Conservation (phyloP, 805 yeast species). For the Peterozyma xylosa region DNA sequence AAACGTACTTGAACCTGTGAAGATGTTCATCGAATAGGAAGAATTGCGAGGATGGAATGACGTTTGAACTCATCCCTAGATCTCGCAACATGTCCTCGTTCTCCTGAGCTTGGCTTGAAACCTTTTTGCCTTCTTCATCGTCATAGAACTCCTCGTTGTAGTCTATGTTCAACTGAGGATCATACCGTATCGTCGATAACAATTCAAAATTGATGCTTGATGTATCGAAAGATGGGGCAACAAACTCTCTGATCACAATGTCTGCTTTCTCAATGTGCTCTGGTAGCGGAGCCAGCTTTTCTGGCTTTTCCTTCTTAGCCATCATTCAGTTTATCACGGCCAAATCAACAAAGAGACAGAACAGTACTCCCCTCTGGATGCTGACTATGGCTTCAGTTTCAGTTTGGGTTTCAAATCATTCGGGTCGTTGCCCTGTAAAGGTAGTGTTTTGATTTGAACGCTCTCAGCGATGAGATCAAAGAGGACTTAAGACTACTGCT, state of each 20-base stretch:
- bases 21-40: conserved; percentile 60
- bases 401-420: no score
- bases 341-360: background rate
- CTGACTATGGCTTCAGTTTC: no score
- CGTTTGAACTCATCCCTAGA: conserved; percentile 3
- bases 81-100: background rate
- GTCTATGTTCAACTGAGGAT: conserved; percentile 42
- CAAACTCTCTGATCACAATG: conserved; percentile 3
- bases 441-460: no score
- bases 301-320: no score
- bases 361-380: no score
- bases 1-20: conserved; percentile 46
- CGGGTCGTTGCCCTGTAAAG: background rate
- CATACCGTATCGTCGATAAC: conserved; percentile 69
- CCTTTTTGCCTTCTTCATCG: conserved; percentile 1
- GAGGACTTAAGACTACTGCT: no score
- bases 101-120: background rate
- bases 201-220: conserved; percentile 38
- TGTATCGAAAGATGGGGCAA: conserved; percentile 2
- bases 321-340: no score
- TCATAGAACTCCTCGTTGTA: conserved; percentile 15
- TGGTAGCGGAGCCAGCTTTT: background rate
- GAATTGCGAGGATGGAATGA: conserved; percentile 30
- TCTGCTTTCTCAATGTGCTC: conserved; percentile 6
- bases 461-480: no score